Base-by-base conservation (phyloP, 148 eudicot species). In the Fagopyrum esculentum region DNA sequence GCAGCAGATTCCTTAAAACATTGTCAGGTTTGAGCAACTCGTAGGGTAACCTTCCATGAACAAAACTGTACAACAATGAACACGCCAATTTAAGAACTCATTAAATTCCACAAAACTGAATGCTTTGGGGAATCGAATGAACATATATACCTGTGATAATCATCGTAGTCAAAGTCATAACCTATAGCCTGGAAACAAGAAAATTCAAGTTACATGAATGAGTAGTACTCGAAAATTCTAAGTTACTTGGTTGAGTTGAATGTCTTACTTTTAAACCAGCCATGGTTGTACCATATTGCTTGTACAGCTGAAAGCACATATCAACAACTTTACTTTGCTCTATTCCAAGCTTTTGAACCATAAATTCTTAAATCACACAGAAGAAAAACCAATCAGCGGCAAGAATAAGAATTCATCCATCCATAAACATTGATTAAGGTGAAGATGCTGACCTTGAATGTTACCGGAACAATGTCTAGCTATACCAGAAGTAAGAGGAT, bases 221-320 rank as follows among this genome's bases (percentile, higher is more conserved):
- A 12, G 72, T 1, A 22, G 55, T 49, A 12, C 40, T 47, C 2
- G 40, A 35, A 35, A 57, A 46, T 59, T 45, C 7, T 51, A 5
- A 78, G 51, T 19, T 15, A 54, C 43, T 60, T 29, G 45, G 16
- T 40, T 40, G 19, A 66, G 46, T 40, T 15, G 74, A 72, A 54
- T 51, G 7, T 9, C 73, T 56, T 86, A 94, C 98, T 88, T 82
- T 82, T 52, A 92, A 93, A 77, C 98, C 98, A 45, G 98, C 96
- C 98, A 95, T 89, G 49, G 98, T 90, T 45, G 98, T 95, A 66
- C 98, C 98, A 80, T 90, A 92, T 45, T 90, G 88, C 81, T 84
- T 90, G 86, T 95, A 92, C 68, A 95, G 77, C 54, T 80, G 73
- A 73, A 54, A 78, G 80, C 89, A 83, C 86, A 92, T 78, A 17